Base-by-base conservation (phyloP, 108 stramenopile genomes). In the Asterionellopsis glacialis region DNA sequence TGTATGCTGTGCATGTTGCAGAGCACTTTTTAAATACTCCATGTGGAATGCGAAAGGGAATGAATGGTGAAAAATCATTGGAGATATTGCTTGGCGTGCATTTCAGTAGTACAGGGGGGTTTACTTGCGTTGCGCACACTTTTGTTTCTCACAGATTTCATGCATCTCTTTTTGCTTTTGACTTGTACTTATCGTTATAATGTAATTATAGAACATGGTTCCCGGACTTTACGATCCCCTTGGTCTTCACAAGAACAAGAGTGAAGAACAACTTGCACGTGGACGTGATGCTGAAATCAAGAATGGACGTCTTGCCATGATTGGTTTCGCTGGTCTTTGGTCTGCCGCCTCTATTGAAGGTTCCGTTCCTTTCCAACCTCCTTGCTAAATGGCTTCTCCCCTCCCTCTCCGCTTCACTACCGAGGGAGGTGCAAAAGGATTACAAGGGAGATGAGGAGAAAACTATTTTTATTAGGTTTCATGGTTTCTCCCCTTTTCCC, bases 251-350 rank as follows among this genome's bases (percentile, higher is more conserved):
- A 79, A 69, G 64, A 67, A 70, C 45, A 80, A 75, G 61, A 62
- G 69, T 21, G 83, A 79, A 62, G 85, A 75, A 54, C 70, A 72
- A 14, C 62, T 75, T 70, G 85, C 83, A 24, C 61, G 72, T 28
- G 88, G 88, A 42, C 88, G 88, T 62, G 61, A 63, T 45, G 64
- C 61, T 27, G 88, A 90, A 63, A 80, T 90, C 70, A 90, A 90
- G 76, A 90, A 90, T 59, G 88, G 88, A 61, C 82, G 88, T 69
- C 72, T 90, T 59, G 88, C 85, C 45, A 90, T 86, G 88, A 80
- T 90, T 64, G 88, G 88, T 16, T 61, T 89, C 57, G 77, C 77
- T 47, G 87, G 87, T 57, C 64, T 88, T 42, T 88, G 67, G 45
- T 71, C 74, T 49, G 81, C 75, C n/a, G 75, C 83, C 41, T 73